Evolutionary conservation across 148 eudicot genomes (phyloP), one percentile per base, ranked within the genome.

Genomic region (Mesembryanthemum crystallinum): DNA sequence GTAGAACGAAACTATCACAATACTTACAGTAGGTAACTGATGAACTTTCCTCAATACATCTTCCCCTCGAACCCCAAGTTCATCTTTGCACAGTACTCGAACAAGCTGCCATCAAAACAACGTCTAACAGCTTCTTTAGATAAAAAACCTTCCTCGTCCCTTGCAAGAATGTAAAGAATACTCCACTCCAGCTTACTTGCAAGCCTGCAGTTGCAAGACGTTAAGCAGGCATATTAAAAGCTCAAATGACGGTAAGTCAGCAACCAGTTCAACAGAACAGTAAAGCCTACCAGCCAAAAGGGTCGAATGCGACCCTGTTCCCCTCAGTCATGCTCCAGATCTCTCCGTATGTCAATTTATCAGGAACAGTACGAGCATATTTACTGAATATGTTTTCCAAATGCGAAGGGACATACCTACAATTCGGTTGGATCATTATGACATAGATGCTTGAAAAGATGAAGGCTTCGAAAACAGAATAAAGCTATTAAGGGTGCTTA

Each of bases 291-390:
- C 92, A 92, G 54, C 98, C 98, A 81, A 87, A 84, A 14, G 86
- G 33, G 76, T 93, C 97, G 65, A 75, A 87, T 15, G 92, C 80
- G 18, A 74, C 87, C 6, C 91, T 81, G 28, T 88, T 89, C 8
- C 86, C 97, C 71, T 91, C 85, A 0, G 97, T 93, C 98, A 93
- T 91, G 77, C 76, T 81, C 98, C 98, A 93, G 21, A 93, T 72
- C 83, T 93, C 97, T 67, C 88, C 70, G 12, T 87, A 67, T 21
- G 92, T 84, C 64, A 93, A 82, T 72, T 93, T 93, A 59, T 91
- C 94, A 0, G 97, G 97, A 5, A 78, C 78, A 3, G 94, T 93
- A 0, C 69, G 82, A 30, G 92, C 97, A 61, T 93, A 88, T 83
- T 91, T 91, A 90, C 92, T 93, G 73, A 93, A 91, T 3, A 82